Evolutionary conservation across 2,329 filamentous ascomycete genomes (phyloP).

Genomic region (Ceratocystis destructans): DNA sequence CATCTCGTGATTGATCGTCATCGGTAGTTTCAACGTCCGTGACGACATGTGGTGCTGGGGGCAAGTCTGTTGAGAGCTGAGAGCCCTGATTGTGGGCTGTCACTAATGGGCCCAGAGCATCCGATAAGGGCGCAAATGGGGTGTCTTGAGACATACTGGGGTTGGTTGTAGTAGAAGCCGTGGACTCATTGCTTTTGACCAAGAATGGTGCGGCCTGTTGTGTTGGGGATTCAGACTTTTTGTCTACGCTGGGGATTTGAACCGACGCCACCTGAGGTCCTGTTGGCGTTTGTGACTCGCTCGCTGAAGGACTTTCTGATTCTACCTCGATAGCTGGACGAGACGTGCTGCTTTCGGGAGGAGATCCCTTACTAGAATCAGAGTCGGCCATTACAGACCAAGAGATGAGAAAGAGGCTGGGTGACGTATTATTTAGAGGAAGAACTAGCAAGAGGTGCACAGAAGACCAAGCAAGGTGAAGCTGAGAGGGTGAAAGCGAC

Average conservation of each 20-base stretch:
- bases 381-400: not conserved
- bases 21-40: not conserved
- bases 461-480: not conserved
- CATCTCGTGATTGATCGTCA: not conserved
- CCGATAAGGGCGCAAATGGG: not conserved
- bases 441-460: not conserved
- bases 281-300: not conserved
- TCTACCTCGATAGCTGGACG: slow-evolving; percentile 16
- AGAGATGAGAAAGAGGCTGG: not conserved
- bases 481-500: not conserved
- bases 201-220: not conserved
- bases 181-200: not conserved
- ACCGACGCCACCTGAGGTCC: not conserved
- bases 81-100: not conserved
- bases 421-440: not conserved
- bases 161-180: not conserved
- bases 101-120: not conserved
- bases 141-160: not conserved
- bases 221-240: not conserved
- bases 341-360: not conserved
- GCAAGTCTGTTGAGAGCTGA: not conserved
- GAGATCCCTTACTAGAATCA: not conserved
- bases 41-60: not conserved
- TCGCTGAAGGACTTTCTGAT: not conserved
- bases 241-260: not conserved